Conservation (phyloP, 225 moss, liverwort and hornwort species). For the Pleurozium schreberi region DNA sequence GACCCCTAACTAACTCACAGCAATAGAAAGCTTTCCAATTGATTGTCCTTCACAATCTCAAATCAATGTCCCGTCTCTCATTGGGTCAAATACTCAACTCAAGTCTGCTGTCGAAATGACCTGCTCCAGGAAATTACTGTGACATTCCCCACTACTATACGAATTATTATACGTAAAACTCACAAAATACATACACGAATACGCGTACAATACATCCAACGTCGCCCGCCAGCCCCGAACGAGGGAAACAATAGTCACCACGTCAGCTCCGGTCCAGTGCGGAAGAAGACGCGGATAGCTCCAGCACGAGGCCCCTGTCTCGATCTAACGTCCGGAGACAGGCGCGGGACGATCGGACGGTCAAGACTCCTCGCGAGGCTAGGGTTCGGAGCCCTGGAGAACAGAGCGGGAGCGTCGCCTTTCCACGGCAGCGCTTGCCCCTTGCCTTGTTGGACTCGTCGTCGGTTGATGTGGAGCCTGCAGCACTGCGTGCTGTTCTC, state of each 20-base stretch:
- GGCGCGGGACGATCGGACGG: not conserved
- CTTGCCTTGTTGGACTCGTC: conserved; percentile 10
- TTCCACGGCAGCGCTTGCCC: conserved; percentile 1
- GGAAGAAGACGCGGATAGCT: not conserved
- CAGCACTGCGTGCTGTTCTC: not conserved
- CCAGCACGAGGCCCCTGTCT: too few species aligned
- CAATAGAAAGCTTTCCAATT: not conserved
- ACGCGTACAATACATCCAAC: not conserved
- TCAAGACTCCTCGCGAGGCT: not conserved
- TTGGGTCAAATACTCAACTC: not conserved
- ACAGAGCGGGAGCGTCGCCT: not conserved
- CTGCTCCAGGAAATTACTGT: not conserved
- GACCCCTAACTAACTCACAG: not conserved
- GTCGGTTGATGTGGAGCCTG: conserved; percentile 21
- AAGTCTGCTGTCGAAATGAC: not conserved
- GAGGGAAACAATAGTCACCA: not conserved
- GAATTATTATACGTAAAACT: too few species aligned
- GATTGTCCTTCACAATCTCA: not conserved
- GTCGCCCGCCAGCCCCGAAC: not conserved
- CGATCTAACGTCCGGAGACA: not conserved
- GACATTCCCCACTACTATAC: not conserved
- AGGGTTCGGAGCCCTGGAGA: not conserved
- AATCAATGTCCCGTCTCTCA: not conserved
- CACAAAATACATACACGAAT: too few species aligned
- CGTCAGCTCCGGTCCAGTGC: not conserved